Conservation (phyloP, 192 early-diverging fungal genomes). For the Allomyces arbusculus region DNA sequence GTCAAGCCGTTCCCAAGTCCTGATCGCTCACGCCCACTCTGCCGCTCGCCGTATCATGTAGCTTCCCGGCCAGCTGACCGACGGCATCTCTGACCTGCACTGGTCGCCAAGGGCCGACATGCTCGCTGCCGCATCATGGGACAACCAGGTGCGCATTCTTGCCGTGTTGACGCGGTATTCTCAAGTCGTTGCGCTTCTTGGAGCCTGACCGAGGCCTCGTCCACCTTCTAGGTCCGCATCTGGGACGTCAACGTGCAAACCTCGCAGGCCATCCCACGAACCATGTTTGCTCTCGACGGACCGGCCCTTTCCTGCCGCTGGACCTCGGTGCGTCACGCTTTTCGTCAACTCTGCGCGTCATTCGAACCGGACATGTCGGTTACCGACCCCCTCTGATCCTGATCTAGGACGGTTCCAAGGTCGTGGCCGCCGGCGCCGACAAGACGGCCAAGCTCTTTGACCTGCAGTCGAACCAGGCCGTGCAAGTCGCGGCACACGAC, state of each 20-base stretch:
- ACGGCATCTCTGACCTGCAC: conserved; percentile 53
- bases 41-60: no score
- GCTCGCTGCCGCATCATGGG: conserved; percentile 77
- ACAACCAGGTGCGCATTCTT: conserved; percentile 37
- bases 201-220: neutral
- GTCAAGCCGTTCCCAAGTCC: no score
- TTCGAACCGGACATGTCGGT: neutral
- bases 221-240: conserved; percentile 55
- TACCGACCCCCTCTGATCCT: neutral
- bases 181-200: neutral
- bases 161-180: neutral
- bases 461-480: conserved; percentile 53
- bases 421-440: conserved; percentile 77
- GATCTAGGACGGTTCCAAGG: conserved; percentile 66
- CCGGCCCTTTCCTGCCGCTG: conserved; percentile 67
- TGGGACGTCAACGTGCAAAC: conserved; percentile 71
- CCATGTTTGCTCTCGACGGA: conserved; percentile 55
- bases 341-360: neutral
- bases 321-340: conserved; percentile 40
- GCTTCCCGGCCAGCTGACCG: conserved; percentile 6
- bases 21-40: no score
- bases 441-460: conserved; percentile 74
- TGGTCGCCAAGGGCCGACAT: conserved; percentile 69
- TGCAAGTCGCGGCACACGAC: conserved; percentile 73
- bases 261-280: conserved; percentile 44